These are phyloP conservation scores for Aspergillus persii DNA, from an alignment of 2,329 filamentous ascomycete genomes.

Conservation along the genomic window DNA sequence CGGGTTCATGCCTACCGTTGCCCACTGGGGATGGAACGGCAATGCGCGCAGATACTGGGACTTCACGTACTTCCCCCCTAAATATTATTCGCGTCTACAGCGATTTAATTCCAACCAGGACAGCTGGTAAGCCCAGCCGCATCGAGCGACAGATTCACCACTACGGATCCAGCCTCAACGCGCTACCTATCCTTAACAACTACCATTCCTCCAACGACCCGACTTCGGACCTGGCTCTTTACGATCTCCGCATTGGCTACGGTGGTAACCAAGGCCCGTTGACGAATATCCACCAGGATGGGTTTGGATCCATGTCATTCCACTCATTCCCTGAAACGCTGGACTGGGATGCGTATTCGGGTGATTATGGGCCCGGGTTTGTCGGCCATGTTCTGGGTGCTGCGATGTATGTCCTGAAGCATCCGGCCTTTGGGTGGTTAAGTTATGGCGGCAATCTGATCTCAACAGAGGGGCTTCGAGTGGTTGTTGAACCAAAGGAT, in stretches of 20 bases:
- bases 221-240: slow-evolving; percentile 23
- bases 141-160: slow-evolving; percentile 57
- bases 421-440: background rate
- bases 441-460: background rate
- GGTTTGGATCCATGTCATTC: slow-evolving; percentile 56
- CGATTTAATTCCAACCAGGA: slow-evolving; percentile 20
- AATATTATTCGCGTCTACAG: background rate
- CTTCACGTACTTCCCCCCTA: slow-evolving; percentile 38
- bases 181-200: slow-evolving; percentile 53
- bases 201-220: slow-evolving; percentile 39
- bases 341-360: slow-evolving; percentile 43
- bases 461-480: slow-evolving; percentile 22
- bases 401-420: background rate
- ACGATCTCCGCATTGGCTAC: slow-evolving; percentile 55
- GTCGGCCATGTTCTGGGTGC: slow-evolving; percentile 50
- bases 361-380: slow-evolving; percentile 59
- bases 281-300: slow-evolving; percentile 55
- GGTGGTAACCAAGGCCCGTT: slow-evolving; percentile 54
- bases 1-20: slow-evolving; percentile 57
- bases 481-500: slow-evolving; percentile 12
- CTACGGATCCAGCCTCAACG: slow-evolving; percentile 60
- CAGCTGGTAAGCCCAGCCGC: slow-evolving; percentile 41
- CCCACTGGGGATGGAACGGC: slow-evolving; percentile 63
- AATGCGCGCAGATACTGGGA: slow-evolving; percentile 63
- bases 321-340: slow-evolving; percentile 58